Conservation (phyloP, 164 flowering plant genomes). For the Dillenia suffruticosa region DNA sequence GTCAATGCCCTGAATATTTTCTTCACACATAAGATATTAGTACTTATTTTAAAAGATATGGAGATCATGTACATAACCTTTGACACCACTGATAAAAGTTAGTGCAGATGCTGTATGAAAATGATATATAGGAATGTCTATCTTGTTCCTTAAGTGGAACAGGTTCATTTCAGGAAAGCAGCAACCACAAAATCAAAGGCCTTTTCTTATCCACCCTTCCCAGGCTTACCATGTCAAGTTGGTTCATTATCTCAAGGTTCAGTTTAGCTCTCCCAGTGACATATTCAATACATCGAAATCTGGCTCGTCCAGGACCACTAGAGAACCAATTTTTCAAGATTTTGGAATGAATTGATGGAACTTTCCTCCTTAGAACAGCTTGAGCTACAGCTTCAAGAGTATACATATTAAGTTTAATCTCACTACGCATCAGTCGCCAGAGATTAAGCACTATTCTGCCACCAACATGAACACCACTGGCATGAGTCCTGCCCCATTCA, state of each 20-base stretch:
- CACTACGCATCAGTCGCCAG: slow-evolving; percentile 88
- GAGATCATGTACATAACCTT: no score
- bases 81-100: no score
- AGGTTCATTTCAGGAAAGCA: no score
- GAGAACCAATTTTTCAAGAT: slow-evolving; percentile 74
- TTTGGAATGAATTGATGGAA: slow-evolving; percentile 58
- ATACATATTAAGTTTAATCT: slow-evolving; percentile 80
- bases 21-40: no score
- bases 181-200: no score
- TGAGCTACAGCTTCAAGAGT: slow-evolving; percentile 84
- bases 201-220: no score
- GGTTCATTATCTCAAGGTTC: slow-evolving; percentile 79
- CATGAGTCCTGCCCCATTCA: slow-evolving; percentile 99
- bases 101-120: no score
- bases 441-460: slow-evolving; percentile 92
- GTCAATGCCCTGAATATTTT: no score
- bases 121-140: no score
- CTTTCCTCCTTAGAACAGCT: slow-evolving; percentile 73
- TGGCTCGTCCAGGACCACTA: slow-evolving; percentile 77
- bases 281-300: slow-evolving; percentile 73
- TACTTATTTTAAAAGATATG: no score
- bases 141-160: no score
- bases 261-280: slow-evolving; percentile 63
- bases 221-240: slow-evolving; percentile 74
- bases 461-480: slow-evolving; percentile 91